Base-by-base conservation (phyloP, 345 rosid species). In the Ceriops decandra region DNA sequence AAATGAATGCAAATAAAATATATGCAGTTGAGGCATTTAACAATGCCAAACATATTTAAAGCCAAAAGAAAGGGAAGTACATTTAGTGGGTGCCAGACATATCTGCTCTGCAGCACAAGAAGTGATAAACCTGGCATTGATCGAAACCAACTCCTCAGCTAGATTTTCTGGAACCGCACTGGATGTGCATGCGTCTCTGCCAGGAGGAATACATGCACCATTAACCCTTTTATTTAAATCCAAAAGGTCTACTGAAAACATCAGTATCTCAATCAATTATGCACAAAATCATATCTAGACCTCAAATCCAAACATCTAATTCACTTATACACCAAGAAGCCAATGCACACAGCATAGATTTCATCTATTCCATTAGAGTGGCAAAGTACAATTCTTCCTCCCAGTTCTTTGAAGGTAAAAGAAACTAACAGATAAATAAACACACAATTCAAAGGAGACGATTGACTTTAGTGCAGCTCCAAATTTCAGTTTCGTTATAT, bases 101-200 rank as follows among this genome's bases (percentile, higher is more conserved):
- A 92, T 90, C 84, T 92, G 99, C 46, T 79, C 82, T 27, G 84
- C 83, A 65, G 42, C 84, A 52, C 92, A 95, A 62, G 85, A 84
- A 38, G 71, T 77, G 64, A 92, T 84, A 72, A 92, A 95, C 76
- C 83, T 81, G 31, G 90, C 78, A 67, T 84, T 71, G 20, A 77
- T 58, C 15, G 76, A 74, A 78, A 80, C 82, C 67, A 79, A 74
- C 24, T 72, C 52, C 36, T 64, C 70, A 13, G 87, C 89, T 71
- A 74, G 86, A 76, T 87, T 98, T 42, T 65, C 65, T 47, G 70
- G 47, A 31, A 64, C 38, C 19, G 81, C 67, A 24, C 63, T 35
- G 11, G 71, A 61, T 3, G 77, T 69, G 52, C 77, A 73, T 6
- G 77, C 81, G 9, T 73, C 77, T 46, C 81, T 77, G 74, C 66